These are phyloP conservation scores for Oligophagozyma castellii DNA, from an alignment of 1,139 yeast genomes.

Conservation along the genomic window DNA sequence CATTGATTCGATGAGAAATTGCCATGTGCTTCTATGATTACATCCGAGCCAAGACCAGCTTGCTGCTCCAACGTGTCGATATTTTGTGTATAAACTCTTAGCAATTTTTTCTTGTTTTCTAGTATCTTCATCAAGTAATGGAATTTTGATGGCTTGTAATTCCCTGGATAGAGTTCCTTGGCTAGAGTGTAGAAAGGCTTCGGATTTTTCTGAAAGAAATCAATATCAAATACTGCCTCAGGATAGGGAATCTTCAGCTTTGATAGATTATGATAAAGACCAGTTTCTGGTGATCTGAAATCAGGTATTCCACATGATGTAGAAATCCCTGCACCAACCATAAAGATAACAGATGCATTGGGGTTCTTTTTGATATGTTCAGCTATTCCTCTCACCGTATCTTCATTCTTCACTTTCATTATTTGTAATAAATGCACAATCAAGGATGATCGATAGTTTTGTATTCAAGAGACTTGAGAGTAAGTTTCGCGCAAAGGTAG, in stretches of 20 bases:
- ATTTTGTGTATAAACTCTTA: constrained; percentile 78
- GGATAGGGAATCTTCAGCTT: constrained; percentile 73
- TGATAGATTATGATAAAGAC: constrained; percentile 70
- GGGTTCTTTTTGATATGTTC: constrained; percentile 13
- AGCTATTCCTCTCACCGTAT: no score
- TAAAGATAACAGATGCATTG: constrained; percentile 24
- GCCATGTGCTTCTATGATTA: constrained; percentile 85
- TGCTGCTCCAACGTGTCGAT: constrained; percentile 82
- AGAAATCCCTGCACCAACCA: constrained; percentile 86
- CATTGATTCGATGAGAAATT: constrained; percentile 81
- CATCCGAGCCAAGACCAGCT: constrained; percentile 57
- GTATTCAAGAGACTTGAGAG: no score
- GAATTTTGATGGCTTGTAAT: constrained; percentile 68
- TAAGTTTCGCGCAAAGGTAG: no score
- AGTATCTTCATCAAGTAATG: constrained; percentile 58
- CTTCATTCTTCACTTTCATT: no score
- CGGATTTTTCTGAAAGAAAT: constrained; percentile 61
- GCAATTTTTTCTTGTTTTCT: constrained; percentile 46
- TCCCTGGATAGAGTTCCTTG: constrained; percentile 76
- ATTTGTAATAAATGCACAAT: no score
- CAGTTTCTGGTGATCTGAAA: constrained; percentile 84
- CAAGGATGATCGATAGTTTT: no score
- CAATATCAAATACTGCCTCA: constrained; percentile 90
- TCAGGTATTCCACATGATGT: constrained; percentile 93
- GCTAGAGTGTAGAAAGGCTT: constrained; percentile 77